Evolutionary conservation across 2,329 filamentous ascomycete genomes (phyloP).

Genomic region (Neonectria neomacrospora): DNA sequence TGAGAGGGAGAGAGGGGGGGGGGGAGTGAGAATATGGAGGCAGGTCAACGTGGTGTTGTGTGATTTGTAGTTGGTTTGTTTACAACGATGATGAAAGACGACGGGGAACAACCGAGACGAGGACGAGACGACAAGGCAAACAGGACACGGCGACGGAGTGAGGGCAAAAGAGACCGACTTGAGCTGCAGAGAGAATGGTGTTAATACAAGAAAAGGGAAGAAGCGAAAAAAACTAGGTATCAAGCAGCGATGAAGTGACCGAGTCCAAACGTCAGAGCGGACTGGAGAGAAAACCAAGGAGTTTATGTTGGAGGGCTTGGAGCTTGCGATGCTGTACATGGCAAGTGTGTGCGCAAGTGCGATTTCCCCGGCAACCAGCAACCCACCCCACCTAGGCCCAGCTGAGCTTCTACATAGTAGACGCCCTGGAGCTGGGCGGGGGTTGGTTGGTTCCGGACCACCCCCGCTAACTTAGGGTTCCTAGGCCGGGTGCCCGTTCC

Average conservation of each 20-base stretch:
- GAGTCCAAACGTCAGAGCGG: constrained; percentile 24
- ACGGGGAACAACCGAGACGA: constrained; percentile 14
- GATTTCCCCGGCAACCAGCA: constrained; percentile 33
- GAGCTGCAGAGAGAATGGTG: constrained; percentile 20
- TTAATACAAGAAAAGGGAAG: constrained; percentile 30
- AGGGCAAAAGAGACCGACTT: constrained; percentile 20
- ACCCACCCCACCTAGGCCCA: not conserved
- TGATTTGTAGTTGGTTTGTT: constrained; percentile 30
- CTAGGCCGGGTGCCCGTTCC: not conserved
- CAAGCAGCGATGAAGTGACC: constrained; percentile 31
- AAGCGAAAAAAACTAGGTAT: constrained; percentile 29
- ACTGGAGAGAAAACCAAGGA: constrained; percentile 18
- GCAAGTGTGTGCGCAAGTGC: constrained; percentile 15
- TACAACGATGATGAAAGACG: constrained; percentile 25
- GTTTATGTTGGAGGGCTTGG: constrained; percentile 19
- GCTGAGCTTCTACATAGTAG: constrained; percentile 4
- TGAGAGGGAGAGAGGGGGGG: not conserved
- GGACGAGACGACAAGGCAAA: constrained; percentile 3
- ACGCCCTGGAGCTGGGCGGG: not conserved
- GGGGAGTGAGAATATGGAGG: constrained; percentile 6
- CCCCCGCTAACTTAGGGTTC: not conserved
- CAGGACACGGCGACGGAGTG: not conserved
- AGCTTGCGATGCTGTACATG: not conserved
- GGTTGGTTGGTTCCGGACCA: too few relatives aligned
- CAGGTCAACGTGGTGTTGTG: constrained; percentile 32